phyloP scores from a whole-genome alignment of 1,139 yeast species.

The Tardiomyces digboiensis region DNA sequence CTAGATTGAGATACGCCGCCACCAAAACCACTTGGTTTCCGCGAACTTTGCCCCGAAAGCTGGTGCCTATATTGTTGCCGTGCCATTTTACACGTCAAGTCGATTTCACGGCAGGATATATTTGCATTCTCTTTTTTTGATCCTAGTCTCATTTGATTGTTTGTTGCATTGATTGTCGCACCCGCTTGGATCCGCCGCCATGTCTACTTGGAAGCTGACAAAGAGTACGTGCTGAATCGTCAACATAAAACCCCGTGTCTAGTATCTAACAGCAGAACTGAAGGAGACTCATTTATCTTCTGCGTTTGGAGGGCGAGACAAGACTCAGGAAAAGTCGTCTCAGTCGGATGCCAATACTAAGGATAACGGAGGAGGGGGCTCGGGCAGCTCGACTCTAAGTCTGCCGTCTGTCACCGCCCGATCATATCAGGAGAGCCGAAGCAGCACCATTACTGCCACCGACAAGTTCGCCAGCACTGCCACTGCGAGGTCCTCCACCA shows the following conservation, averaged over 20 bases:
- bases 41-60: too few relatives aligned
- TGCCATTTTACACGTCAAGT: too few relatives aligned
- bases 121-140: too few relatives aligned
- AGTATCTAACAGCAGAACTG: conserved; percentile 31
- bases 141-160: too few relatives aligned
- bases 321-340: not conserved
- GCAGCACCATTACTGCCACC: not conserved
- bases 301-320: conserved; percentile 13
- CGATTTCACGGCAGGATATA: too few relatives aligned
- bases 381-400: too few relatives aligned
- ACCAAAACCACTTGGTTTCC: too few relatives aligned
- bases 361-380: not conserved
- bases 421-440: not conserved
- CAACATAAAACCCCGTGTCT: conserved; percentile 10
- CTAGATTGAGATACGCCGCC: too few relatives aligned
- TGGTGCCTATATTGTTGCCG: too few relatives aligned
- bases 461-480: conserved; percentile 1
- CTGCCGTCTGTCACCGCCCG: not conserved
- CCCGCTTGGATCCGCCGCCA: too few relatives aligned
- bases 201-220: conserved; percentile 17
- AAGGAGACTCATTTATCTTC: conserved; percentile 30
- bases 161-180: too few relatives aligned
- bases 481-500: conserved; percentile 1
- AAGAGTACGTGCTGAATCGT: conserved; percentile 6
- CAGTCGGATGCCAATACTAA: not conserved